These are phyloP conservation scores for Claviceps humidiphila DNA, from an alignment of 2,329 filamentous ascomycete genomes.

Conservation along the genomic window DNA sequence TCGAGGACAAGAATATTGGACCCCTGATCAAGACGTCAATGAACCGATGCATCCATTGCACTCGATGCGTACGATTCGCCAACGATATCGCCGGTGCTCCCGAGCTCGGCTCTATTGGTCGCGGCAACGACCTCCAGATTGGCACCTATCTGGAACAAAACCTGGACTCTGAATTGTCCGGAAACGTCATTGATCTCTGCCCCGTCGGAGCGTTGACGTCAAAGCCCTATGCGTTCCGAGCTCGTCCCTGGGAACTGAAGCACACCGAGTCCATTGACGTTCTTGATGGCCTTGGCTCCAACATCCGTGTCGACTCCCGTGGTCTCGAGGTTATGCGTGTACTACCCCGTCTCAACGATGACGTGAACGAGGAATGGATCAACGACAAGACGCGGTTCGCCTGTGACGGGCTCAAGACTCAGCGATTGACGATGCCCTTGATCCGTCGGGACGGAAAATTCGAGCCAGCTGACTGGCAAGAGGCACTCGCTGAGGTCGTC, in stretches of 20 bases:
- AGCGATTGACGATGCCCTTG: slow-evolving; percentile 84
- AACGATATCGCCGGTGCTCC: slow-evolving; percentile 95
- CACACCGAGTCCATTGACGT: slow-evolving; percentile 95
- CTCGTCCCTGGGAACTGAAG: slow-evolving; percentile 92
- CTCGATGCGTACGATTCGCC: slow-evolving; percentile 90
- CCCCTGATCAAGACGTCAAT: slow-evolving; percentile 98
- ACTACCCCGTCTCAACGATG: slow-evolving; percentile 84
- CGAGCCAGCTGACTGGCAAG: slow-evolving; percentile 87
- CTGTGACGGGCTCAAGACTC: slow-evolving; percentile 91
- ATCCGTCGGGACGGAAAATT: slow-evolving; percentile 84
- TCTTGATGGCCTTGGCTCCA: slow-evolving; percentile 81
- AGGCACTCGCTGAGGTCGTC: slow-evolving; percentile 78
- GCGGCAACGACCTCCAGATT: slow-evolving; percentile 95
- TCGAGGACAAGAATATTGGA: slow-evolving; percentile 99
- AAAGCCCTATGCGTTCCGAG: slow-evolving; percentile 95
- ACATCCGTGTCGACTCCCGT: slow-evolving; percentile 85
- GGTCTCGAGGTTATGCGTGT: slow-evolving; percentile 95
- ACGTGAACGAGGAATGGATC: slow-evolving; percentile 99
- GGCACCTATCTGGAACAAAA: slow-evolving; percentile 94
- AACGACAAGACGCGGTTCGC: slow-evolving; percentile 97
- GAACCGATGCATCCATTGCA: slow-evolving; percentile 99
- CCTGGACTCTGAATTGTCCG: slow-evolving; percentile 87
- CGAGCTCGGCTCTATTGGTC: slow-evolving; percentile 84
- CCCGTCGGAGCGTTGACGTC: slow-evolving; percentile 92
- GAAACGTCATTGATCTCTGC: slow-evolving; percentile 95